phyloP scores from a whole-genome alignment of 768 basidiomycete genomes.

The Wakefieldia striispora region DNA sequence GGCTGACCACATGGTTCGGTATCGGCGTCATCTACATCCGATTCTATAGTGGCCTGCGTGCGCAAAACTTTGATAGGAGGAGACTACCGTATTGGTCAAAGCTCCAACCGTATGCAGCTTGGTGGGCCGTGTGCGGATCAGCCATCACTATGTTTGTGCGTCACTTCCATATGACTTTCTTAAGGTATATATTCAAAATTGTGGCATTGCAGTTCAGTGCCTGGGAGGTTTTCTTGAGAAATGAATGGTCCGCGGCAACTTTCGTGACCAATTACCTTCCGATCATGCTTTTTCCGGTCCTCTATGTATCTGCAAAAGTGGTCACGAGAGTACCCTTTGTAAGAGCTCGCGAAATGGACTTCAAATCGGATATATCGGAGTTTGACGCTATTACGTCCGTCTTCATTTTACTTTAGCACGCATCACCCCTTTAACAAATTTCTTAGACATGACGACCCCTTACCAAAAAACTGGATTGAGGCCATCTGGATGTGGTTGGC shows the following conservation, averaged over 20 bases:
- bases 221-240: slow-evolving; percentile 37
- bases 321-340: slow-evolving; percentile 9
- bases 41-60: slow-evolving; percentile 43
- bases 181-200: neutral
- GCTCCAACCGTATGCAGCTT: slow-evolving; percentile 42
- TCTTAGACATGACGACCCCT: slow-evolving; percentile 16
- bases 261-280: slow-evolving; percentile 42
- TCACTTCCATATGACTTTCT: neutral
- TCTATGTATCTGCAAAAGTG: slow-evolving; percentile 36
- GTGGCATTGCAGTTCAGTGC: slow-evolving; percentile 30
- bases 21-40: slow-evolving; percentile 44
- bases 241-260: slow-evolving; percentile 33
- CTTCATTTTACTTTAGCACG: neutral
- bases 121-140: slow-evolving; percentile 30
- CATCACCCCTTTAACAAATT: neutral
- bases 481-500: slow-evolving; percentile 20
- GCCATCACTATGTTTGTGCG: slow-evolving; percentile 35
- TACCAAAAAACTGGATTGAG: slow-evolving; percentile 19
- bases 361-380: slow-evolving; percentile 10
- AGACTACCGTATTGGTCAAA: slow-evolving; percentile 43
- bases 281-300: slow-evolving; percentile 40
- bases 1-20: slow-evolving; percentile 41
- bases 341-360: slow-evolving; percentile 21
- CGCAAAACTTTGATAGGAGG: slow-evolving; percentile 46
- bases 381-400: slow-evolving; percentile 20